phyloP scores from a whole-genome alignment of 2,329 filamentous ascomycete species.

The Ophiostoma perfectum region DNA sequence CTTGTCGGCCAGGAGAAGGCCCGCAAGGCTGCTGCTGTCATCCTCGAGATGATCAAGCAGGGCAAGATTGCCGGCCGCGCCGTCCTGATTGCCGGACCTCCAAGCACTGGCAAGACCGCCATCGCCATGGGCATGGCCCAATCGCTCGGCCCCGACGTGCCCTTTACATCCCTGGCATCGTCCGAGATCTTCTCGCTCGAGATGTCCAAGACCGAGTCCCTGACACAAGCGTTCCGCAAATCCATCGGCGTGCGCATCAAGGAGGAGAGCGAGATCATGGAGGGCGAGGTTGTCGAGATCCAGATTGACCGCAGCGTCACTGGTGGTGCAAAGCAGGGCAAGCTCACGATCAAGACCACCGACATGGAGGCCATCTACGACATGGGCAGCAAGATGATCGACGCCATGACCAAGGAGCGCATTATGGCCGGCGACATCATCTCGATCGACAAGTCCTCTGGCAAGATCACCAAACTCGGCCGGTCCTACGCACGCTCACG shows the following conservation, averaged over 20 bases:
- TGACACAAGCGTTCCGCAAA: constrained; percentile 98
- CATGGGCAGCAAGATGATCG: constrained; percentile 99
- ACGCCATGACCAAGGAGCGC: constrained; percentile 98
- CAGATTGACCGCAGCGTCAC: constrained; percentile 97
- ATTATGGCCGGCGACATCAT: constrained; percentile 98
- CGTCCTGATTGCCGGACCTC: constrained; percentile 89
- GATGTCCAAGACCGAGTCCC: constrained; percentile 98
- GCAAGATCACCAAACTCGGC: constrained; percentile 95
- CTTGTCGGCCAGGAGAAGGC: constrained; percentile 96
- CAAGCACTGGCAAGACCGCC: constrained; percentile 95
- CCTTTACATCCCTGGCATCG: constrained; percentile 91
- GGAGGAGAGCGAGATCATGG: constrained; percentile 98
- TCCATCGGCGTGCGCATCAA: constrained; percentile 98
- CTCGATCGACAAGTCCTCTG: constrained; percentile 96
- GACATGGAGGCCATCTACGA: constrained; percentile 99
- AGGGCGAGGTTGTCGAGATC: constrained; percentile 97
- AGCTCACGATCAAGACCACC: constrained; percentile 98
- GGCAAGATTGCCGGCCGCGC: constrained; percentile 96
- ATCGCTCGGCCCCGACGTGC: constrained; percentile 86
- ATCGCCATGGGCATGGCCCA: constrained; percentile 99
- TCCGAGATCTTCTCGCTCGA: constrained; percentile 98
- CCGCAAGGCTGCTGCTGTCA: constrained; percentile 90
- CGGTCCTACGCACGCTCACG: constrained; percentile 90
- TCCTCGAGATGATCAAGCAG: constrained; percentile 98
- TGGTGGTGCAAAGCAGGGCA: constrained; percentile 94